Evolutionary conservation across 306 rosid species (phyloP).

Genomic region (Quercus robur): DNA sequence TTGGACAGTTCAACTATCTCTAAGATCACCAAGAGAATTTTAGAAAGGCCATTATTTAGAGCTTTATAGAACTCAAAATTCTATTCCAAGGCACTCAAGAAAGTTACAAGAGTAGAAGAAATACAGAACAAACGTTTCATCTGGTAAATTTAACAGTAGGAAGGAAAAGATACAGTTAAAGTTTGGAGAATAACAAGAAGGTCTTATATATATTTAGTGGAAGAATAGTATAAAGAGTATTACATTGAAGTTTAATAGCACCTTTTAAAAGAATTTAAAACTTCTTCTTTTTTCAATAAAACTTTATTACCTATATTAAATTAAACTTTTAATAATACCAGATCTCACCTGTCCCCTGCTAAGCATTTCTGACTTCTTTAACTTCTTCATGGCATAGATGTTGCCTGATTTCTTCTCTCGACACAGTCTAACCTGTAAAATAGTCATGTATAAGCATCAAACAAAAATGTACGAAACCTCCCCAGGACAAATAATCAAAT

Average conservation of each 20-base stretch:
- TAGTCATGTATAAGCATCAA: background rate
- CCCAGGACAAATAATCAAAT: slow-evolving; percentile 3
- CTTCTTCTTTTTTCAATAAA: background rate
- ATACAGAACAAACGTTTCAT: background rate
- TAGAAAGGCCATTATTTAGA: background rate
- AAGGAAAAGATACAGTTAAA: background rate
- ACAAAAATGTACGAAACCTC: background rate
- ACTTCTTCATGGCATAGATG: slow-evolving; percentile 61
- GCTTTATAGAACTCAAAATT: background rate
- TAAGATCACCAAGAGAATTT: background rate
- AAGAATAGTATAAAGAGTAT: background rate
- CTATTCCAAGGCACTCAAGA: background rate
- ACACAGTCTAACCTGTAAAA: slow-evolving; percentile 46
- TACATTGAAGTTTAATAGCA: background rate
- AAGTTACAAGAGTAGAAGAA: background rate
- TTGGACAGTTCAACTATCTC: background rate
- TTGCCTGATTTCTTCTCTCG: slow-evolving; percentile 60
- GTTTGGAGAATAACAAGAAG: background rate
- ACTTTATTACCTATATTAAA: no score
- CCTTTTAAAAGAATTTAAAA: slow-evolving; percentile 1
- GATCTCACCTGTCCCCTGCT: slow-evolving; percentile 58
- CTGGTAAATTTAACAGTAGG: background rate
- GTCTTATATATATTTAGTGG: background rate
- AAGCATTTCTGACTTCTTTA: slow-evolving; percentile 67
- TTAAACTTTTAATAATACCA: background rate